Evolutionary conservation across 495 filamentous ascomycete genomes (phyloP).

Genomic region (Penicillium maclennaniae): DNA sequence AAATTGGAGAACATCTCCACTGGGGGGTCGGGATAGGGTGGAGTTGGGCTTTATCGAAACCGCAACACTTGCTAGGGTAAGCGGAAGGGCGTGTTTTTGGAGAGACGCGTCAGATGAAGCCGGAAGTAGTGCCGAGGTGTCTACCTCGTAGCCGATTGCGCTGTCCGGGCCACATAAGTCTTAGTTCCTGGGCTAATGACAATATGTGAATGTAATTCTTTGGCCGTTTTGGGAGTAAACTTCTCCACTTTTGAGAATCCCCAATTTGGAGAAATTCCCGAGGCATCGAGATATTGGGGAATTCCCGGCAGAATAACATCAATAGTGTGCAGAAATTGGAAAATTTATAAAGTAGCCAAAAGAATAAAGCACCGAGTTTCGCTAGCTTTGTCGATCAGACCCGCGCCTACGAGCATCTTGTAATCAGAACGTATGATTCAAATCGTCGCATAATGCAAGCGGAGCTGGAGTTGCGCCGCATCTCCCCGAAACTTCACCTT

Average conservation of each 20-base stretch:
- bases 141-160: not conserved
- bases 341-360: not conserved
- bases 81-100: not conserved
- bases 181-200: not conserved
- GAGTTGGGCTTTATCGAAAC: too few species aligned
- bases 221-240: not conserved
- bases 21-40: not conserved
- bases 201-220: not conserved
- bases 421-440: too few species aligned
- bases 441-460: not conserved
- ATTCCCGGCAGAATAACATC: not conserved
- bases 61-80: too few species aligned
- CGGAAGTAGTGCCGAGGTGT: not conserved
- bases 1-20: slow-evolving; percentile 19
- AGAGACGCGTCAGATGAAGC: not conserved
- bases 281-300: not conserved
- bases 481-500: slow-evolving; percentile 5
- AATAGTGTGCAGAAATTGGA: not conserved
- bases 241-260: slow-evolving; percentile 1
- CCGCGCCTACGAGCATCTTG: too few species aligned
- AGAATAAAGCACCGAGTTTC: not conserved
- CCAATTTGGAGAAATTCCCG: slow-evolving; percentile 10
- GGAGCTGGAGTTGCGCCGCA: slow-evolving; percentile 6
- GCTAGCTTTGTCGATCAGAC: not conserved
- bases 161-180: not conserved